A percentile compares a stretch with the other conserved stretches of the same genome.
These are phyloP conservation scores for sorghum (Sorghum bicolor) DNA, from an alignment of 176 grass and related monocot genomes.

Conservation along the genomic window Sorghum_bicolor_NCBIv3 NC_012872.2:63980001-63980500, in stretches of 20 bases:
- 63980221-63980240: not conserved
- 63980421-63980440: not conserved
- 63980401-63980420: not conserved
- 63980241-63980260: not conserved
- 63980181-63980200: constrained; percentile 2
- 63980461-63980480: not conserved
- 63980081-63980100: constrained; percentile 4
- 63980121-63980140: constrained; percentile 1
- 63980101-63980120: constrained; percentile 34
- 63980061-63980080: constrained; percentile 10
- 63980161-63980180: not conserved
- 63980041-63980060: not conserved
- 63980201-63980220: not conserved
- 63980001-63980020: not conserved
- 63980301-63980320: not conserved
- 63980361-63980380: not conserved
- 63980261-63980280: not conserved
- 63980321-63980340: not conserved
- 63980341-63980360: not conserved
- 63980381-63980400: not conserved
- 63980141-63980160: constrained; percentile 15
- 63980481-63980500: not conserved
- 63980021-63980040: not conserved
- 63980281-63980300: not conserved
- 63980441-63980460: not conserved